Evolutionary conservation across 345 rosid genomes (phyloP), one percentile per base, ranked within the genome.

Genomic region (Populus simonii): DNA sequence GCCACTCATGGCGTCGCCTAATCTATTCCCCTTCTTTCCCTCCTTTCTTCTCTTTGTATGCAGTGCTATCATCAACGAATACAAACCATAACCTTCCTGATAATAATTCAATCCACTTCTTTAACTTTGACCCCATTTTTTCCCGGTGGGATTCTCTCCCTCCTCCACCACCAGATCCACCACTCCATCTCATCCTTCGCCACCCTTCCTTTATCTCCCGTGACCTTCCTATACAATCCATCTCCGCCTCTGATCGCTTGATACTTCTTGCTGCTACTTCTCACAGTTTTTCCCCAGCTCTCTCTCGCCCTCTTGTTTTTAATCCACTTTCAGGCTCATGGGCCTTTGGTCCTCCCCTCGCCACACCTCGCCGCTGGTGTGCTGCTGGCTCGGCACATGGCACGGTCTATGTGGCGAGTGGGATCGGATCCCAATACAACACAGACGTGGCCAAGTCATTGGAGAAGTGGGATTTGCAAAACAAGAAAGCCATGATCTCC

Each of bases 321-420:
- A 67, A 85, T 66, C 91, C 91, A 16, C 8, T 55, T n/a, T 3
- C 76, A 36, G 33, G 77, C 0, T 47, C 15, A n/a, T 89, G 91
- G 91, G 3, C 41, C 70, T 59, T 59, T 29, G 91, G 91, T 8
- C 89, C 91, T 0, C 78, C 77, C 1, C 82, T 87, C 25, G 17
- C 77, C 22, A 68, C 82, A 7, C 86, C 91, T 1, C 88, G 91
- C 62, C 86, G 91, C 12, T 89, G 91, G 91, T 89, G 91, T 65
- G 88, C 84, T 5, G 85, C 87, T 1, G 91, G 91, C 1, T 68
- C 79, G 0, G 47, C 61, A 2, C 41, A 80, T 3, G 70, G 74
- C 7, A 59, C 81, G 25, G 78, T 72, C 3, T 89, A 85, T 25
- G 80, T 86, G 1, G 89, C 85, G 1, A 85, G 89, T 73, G 91